Evolutionary conservation across 495 filamentous ascomycete species (phyloP), one percentile per base, ranked within the genome.

Genomic region (Xylaria bambusicola): DNA sequence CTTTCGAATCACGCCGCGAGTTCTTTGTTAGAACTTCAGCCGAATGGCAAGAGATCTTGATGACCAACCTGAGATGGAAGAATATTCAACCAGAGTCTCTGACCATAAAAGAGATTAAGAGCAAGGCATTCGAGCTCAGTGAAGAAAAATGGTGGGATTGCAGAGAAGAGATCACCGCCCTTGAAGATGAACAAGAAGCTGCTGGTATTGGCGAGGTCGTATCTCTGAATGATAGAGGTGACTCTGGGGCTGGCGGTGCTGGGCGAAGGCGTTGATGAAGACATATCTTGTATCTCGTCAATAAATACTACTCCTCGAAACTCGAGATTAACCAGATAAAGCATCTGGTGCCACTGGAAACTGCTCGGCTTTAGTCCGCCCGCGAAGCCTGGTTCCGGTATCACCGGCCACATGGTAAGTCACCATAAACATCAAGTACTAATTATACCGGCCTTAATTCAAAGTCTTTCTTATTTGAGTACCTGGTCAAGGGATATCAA

Each of bases 71-170:
- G 31, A 82, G 81, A 63, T 81, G 80, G 74, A 86, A 82, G 67
- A 81, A 79, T 9, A 72, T 80, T 48, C 75, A 80, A 62, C 74
- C 77, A 8, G 89, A 89, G 72, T 76, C 78, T n/a, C 73, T 85
- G 61, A 81, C 84, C 4, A 77, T 96, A 62, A 98, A 98, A 77
- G 94, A 97, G 76, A 81, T 97, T 58, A 90, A 93, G 66, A 89
- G 92, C 61, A 85, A 83, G 48, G 94, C 93, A 2, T 98, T 97
- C 69, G 85, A 89, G 62, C 78, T 87, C 56, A 91, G 91, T 41
- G 94, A 98, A 75, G 90, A 91, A 71, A 96, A 93, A 69, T 98
- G 94, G 94, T 98, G 94, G 94, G 94, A 97, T 78, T 93, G 90
- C 70, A 81, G 94, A 64, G 94, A 98, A 73, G 94, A 98, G 75